Evolutionary conservation across 2,329 filamentous ascomycete species (phyloP).

Genomic region (Boeremia lycopersici): DNA sequence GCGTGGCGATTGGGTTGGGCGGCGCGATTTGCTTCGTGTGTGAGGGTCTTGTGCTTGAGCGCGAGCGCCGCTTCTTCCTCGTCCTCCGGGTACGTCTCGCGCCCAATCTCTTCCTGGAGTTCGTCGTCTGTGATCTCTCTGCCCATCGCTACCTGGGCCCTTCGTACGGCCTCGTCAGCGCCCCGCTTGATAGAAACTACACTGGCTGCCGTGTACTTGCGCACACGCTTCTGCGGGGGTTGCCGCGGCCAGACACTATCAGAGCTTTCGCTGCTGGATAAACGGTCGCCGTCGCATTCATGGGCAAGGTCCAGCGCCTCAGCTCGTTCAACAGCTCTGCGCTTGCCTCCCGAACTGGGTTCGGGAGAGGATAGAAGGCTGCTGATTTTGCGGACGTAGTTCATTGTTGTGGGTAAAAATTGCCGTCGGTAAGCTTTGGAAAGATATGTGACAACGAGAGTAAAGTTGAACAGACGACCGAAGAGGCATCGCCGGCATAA

Average conservation of each 20-base stretch:
- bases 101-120: not conserved
- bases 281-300: not conserved
- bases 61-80: not conserved
- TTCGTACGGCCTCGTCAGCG: not conserved
- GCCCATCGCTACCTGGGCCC: not conserved
- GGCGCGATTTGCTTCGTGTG: not conserved
- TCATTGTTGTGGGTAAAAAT: not conserved
- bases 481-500: too few species aligned
- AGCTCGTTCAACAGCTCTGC: not conserved
- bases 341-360: not conserved
- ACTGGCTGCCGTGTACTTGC: not conserved
- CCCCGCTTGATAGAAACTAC: not conserved
- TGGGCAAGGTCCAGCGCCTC: not conserved
- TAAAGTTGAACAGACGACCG: too few species aligned
- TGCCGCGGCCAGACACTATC: not conserved
- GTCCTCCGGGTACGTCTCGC: not conserved
- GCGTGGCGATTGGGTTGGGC: constrained; percentile 1
- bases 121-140: not conserved
- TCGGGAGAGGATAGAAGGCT: not conserved
- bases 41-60: not conserved
- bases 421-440: too few species aligned
- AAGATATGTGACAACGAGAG: too few species aligned
- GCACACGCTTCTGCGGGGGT: not conserved
- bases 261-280: not conserved
- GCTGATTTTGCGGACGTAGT: not conserved